phyloP scores from a whole-genome alignment of 208 protist genomes.

The Phytomonas sp. region DNA sequence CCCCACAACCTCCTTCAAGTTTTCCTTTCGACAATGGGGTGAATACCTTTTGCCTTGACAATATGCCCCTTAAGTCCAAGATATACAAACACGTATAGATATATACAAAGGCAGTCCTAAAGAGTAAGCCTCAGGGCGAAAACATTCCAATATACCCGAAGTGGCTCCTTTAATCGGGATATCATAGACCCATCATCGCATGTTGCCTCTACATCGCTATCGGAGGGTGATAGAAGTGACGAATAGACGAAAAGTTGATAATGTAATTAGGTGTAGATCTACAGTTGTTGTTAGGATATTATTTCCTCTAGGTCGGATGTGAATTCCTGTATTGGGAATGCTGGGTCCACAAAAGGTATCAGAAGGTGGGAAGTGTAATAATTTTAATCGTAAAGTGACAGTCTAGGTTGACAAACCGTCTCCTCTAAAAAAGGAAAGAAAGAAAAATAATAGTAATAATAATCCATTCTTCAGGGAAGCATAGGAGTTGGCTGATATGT shows the following conservation, averaged over 20 bases:
- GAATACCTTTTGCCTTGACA: too few species aligned
- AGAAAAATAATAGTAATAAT: slow-evolving; percentile 2
- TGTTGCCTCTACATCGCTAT: neutral
- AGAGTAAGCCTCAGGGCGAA: too few species aligned
- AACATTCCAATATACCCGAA: too few species aligned
- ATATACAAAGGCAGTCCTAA: too few species aligned
- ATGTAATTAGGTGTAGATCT: neutral
- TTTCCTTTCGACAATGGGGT: too few species aligned
- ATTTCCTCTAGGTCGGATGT: neutral
- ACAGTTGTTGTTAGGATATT: neutral
- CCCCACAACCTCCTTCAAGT: too few species aligned
- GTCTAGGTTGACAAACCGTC: neutral
- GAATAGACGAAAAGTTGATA: neutral
- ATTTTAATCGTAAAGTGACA: neutral
- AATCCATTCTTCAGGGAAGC: neutral
- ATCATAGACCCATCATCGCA: neutral
- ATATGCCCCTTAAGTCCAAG: too few species aligned
- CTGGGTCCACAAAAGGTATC: neutral
- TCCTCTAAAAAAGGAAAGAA: neutral
- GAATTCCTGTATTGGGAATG: neutral
- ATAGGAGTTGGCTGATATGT: neutral
- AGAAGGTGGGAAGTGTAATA: neutral
- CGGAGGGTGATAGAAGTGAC: neutral
- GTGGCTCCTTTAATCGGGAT: neutral
- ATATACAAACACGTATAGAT: too few species aligned